Base-by-base conservation (phyloP, 2,329 filamentous ascomycete genomes). In the Fusarium sp. region DNA sequence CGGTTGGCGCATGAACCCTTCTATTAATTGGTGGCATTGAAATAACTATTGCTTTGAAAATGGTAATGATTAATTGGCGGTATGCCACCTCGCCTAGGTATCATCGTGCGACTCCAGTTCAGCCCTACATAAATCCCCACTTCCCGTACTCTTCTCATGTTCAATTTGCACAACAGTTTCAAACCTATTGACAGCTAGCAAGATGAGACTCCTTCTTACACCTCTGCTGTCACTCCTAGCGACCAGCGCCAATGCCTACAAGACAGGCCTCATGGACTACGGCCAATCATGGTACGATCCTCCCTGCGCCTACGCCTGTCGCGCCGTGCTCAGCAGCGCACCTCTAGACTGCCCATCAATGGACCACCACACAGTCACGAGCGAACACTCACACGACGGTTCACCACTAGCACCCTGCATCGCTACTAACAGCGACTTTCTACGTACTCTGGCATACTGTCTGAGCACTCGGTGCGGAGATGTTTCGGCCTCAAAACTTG, bases 151-250 rank as follows among this genome's bases (percentile, higher is more conserved):
- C 12, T 8, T 31, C 10, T 11, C 20, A 31, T n/a, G 5, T 6
- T 13, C 20, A 0, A 22, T 20, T 1, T 9, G 5, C 10, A 8
- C 14, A 12, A 0, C 5, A 5, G 17, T 48, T 2, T 14, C 31
- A 0, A 0, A 17, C 4, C 3, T 12, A 17, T 3, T 2, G 3
- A 31, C 2, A 22, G 6, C 10, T 17, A 17, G 2, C 14, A n/a
- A 2, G 14, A 48, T 48, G 45, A 31, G 14, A 31, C 0, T 28
- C 22, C 2, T 9, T 48, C 14, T 17, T 17, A 2, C 15, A 5
- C 14, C 14, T 31, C 26, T 33, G 6, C 28, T 33, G 7, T 12
- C 20, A 12, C 6, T 49, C 5, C 22, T 49, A 0, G 47, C 10
- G 1, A 3, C 10, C 3, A 33, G 14, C 12, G 12, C 28, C 3